phyloP scores from a whole-genome alignment of 805 yeast genomes.

The Pichia pseudocactophila region DNA sequence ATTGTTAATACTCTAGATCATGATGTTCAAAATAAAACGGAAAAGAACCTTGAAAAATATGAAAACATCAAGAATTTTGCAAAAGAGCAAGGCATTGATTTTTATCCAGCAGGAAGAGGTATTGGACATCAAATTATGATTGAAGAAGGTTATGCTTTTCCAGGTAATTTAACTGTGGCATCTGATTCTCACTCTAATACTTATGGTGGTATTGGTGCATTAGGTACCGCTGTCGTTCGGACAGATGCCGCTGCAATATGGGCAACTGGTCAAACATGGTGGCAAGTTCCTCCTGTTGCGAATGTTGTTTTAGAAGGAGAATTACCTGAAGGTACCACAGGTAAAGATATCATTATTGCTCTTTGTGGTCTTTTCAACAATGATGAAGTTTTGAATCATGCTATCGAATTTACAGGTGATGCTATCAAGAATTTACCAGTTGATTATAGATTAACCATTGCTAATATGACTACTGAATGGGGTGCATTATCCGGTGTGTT shows the following conservation, averaged over 20 bases:
- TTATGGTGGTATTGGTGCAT: slow-evolving; percentile 91
- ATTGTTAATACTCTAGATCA: slow-evolving; percentile 96
- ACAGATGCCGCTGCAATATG: slow-evolving; percentile 99
- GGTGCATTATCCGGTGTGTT: slow-evolving; percentile 95
- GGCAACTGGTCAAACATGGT: slow-evolving; percentile 99
- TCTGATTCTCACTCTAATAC: slow-evolving; percentile 97
- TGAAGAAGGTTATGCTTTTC: slow-evolving; percentile 98
- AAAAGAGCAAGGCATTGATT: slow-evolving; percentile 82
- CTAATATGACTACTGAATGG: slow-evolving; percentile 98
- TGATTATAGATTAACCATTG: slow-evolving; percentile 85
- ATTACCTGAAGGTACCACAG: slow-evolving; percentile 81
- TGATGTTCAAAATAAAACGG: slow-evolving; percentile 91
- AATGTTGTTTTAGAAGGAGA: slow-evolving; percentile 77
- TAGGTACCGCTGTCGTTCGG: slow-evolving; percentile 96
- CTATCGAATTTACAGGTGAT: slow-evolving; percentile 87
- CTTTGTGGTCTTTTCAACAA: slow-evolving; percentile 89
- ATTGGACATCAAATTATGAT: slow-evolving; percentile 99
- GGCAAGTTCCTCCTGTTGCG: slow-evolving; percentile 99
- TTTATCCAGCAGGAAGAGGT: slow-evolving; percentile 98
- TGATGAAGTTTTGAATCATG: slow-evolving; percentile 88
- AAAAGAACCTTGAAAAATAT: slow-evolving; percentile 82
- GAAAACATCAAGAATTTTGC: slow-evolving; percentile 85
- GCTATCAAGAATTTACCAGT: slow-evolving; percentile 60
- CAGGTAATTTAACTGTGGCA: slow-evolving; percentile 87
- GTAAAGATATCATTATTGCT: slow-evolving; percentile 95